Base-by-base conservation (phyloP, 345 rosid genomes). In the Bruguiera sexangula region DNA sequence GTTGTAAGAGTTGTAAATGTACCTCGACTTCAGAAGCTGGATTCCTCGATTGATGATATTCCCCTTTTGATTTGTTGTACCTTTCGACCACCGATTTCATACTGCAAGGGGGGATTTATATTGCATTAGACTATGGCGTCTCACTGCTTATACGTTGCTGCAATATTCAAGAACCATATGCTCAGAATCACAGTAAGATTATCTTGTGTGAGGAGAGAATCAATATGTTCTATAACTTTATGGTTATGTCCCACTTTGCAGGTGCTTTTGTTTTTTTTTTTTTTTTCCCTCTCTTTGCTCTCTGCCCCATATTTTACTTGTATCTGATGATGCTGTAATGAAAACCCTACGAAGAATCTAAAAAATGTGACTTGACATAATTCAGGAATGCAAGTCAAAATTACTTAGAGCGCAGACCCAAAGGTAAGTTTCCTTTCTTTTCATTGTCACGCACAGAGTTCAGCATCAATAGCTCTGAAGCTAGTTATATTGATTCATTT, bases 21-120 rank as follows among this genome's bases (percentile, higher is more conserved):
- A 85, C 89, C 89, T 83, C 83, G 63, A 78, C 74, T 74, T 85
- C 89, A 6, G 87, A 79, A 46, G 74, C 73, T 29, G 71, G 78
- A 57, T 78, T 77, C 34, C 79, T 82, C 52, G 31, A 63, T 64
- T 79, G 85, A 30, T 78, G 71, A 36, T 80, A 67, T 30, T 83
- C 85, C 66, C 78, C 89, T 70, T 85, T 85, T 58, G 85, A 63
- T 82, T 80, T 81, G 74, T 75, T 78, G 75, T 75, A 85, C 62
- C 78, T 77, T 57, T 76, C 86, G 19, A 80, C 76, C 53, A 85
- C 70, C 36, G 87, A 72, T 71, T 78, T 84, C 85, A 87, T 84
- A 80, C 88, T 86, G 78, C 26, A 72, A 78, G 52, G 62, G 50
- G 63, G 76, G 63, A 73, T 59, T 76, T 53, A 62, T 67, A 52